Evolutionary conservation across 2,329 filamentous ascomycete species (phyloP), one percentile per base, ranked within the genome.

Genomic region (Tolypocladium amazonense): DNA sequence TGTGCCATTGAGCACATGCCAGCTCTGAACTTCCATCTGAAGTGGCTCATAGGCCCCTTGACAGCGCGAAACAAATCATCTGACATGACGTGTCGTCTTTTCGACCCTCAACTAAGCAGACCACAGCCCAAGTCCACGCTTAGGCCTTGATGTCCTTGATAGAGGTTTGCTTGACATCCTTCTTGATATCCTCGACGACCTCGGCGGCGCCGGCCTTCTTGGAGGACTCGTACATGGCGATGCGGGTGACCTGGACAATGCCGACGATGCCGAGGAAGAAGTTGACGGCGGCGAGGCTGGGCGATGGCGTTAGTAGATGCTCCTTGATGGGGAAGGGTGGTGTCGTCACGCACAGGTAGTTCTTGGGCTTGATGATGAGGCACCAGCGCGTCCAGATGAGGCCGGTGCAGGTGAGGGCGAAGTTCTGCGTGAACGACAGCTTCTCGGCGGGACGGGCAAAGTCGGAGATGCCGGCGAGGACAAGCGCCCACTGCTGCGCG

Each of bases 381-480:
- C 94, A 99, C 94, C 94, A 99, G 66, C 94, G 86, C 54, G 94
- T 99, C 94, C 94, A 99, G 82, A 99, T 99, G 65, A 89, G 77
- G 66, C 94, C 94, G 12, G 94, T 99, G 68, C 87, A 87, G 72
- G 90, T 94, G 67, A 99, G 84, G 61, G 94, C 93, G 57, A 81
- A 81, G 79, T 97, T 99, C 78, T 97, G 92, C 37, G 90, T 94
- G 63, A 97, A 80, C 47, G 92, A 97, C 67, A 99, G 90, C 75
- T 92, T 91, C 75, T 95, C 90, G 64, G 89, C 91, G 38, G 94
- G 94, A 67, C 94, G 92, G 63, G 87, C 83, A 74, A 99, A 89
- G 79, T 99, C 94, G 68, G 90, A 88, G 72, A 96, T 84, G 72
- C 94, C 94, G 67, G 94, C 91, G 65, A 97, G 79, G 75, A 97